phyloP scores from a whole-genome alignment of 352 stramenopile species.

The Globisporangium paddicum region DNA sequence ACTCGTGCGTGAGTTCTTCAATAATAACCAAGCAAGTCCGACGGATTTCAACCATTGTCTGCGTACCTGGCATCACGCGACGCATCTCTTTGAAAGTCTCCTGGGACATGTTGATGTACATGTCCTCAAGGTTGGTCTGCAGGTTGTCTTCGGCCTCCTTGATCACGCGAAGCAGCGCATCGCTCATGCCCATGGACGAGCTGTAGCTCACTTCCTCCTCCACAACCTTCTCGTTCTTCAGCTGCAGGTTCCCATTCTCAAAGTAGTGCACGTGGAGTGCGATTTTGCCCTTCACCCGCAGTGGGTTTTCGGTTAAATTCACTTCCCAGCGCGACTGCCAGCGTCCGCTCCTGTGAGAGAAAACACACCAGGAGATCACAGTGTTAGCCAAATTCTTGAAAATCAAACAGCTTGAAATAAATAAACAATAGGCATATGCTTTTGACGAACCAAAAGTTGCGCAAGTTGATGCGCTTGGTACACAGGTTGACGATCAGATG shows the following conservation, averaged over 20 bases:
- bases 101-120: constrained; percentile 95
- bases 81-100: constrained; percentile 95
- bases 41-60: not conserved
- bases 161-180: constrained; percentile 69
- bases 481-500: constrained; percentile 75
- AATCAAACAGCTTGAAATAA: not conserved
- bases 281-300: constrained; percentile 54
- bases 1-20: not conserved
- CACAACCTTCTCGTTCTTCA: constrained; percentile 79
- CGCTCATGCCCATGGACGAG: constrained; percentile 37
- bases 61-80: constrained; percentile 87
- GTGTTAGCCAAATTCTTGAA: not conserved
- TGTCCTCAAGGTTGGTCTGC: constrained; percentile 89
- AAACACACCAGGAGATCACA: not conserved
- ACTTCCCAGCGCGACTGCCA: constrained; percentile 84
- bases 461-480: constrained; percentile 84
- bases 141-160: constrained; percentile 81
- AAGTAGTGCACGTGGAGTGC: constrained; percentile 93
- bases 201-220: constrained; percentile 48
- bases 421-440: not conserved
- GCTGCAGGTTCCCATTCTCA: constrained; percentile 95
- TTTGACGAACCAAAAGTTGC: constrained; percentile 75
- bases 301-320: constrained; percentile 46
- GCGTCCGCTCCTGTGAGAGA: constrained; percentile 39
- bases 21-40: not conserved